phyloP scores from a whole-genome alignment of 2,329 filamentous ascomycete species.

The Pleurostoma richardsiae region DNA sequence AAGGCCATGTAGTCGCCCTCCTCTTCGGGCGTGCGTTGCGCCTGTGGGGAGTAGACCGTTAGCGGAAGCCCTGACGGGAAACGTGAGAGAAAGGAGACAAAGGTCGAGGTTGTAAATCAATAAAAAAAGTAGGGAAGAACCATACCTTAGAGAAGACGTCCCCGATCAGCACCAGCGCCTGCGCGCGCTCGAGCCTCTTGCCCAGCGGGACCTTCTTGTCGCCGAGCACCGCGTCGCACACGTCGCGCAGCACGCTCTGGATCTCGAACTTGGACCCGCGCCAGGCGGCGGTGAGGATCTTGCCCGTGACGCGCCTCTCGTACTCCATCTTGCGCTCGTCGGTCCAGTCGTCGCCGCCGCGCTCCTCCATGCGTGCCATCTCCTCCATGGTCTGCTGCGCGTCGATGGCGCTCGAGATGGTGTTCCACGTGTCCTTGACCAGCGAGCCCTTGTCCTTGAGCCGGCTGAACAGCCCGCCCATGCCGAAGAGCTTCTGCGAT shows the following conservation, averaged over 20 bases:
- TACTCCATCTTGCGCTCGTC: constrained; percentile 96
- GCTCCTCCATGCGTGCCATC: constrained; percentile 94
- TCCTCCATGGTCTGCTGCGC: constrained; percentile 98
- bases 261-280: constrained; percentile 96
- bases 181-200: constrained; percentile 86
- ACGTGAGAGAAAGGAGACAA: not conserved
- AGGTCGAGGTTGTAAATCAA: not conserved
- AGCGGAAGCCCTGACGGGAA: constrained; percentile 5
- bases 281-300: constrained; percentile 97
- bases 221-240: constrained; percentile 83
- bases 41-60: constrained; percentile 42
- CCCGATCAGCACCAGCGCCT: constrained; percentile 82
- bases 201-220: constrained; percentile 71
- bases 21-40: constrained; percentile 85
- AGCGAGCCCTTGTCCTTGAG: constrained; percentile 95
- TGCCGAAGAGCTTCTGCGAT: constrained; percentile 93
- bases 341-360: constrained; percentile 95
- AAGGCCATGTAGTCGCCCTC: constrained; percentile 99
- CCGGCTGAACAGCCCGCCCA: constrained; percentile 88
- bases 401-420: constrained; percentile 91
- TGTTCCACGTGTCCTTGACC: constrained; percentile 98
- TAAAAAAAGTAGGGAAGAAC: constrained; percentile 1
- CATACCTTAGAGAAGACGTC: constrained; percentile 84
- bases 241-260: constrained; percentile 88
- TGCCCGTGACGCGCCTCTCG: constrained; percentile 91